Base-by-base conservation (phyloP, 441 rosid genomes). In the Pelargonium fulgidum region DNA sequence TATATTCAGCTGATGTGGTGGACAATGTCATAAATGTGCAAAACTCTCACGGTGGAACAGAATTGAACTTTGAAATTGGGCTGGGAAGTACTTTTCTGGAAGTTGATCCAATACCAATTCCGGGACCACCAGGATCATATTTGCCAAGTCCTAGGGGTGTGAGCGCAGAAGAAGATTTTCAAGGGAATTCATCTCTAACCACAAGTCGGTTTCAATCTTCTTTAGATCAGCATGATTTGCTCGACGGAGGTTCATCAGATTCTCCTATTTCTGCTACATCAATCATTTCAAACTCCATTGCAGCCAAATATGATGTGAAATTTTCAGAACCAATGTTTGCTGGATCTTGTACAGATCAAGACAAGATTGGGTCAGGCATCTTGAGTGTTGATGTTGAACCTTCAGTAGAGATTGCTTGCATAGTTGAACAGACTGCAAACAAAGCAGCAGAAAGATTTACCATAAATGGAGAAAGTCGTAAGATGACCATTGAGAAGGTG, bases 71-170 rank as follows among this genome's bases (percentile, higher is more conserved):
- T 63, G 85, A 79, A 67, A 78, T 73, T 56, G 86, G 78, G 29
- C 79, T 72, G 74, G 82, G 78, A 54, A 79, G 75, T 76, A 81
- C 80, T 19, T 90, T 85, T 71, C 87, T 80, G 59, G 97, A 88
- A 81, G 89, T 91, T 75, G 97, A 93, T 79, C 89, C 95, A 12
- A 93, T 93, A 73, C 95, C 92, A 41, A 93, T 93, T 72, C 99
- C 99, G 4, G 96, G 99, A 68, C 99, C 99, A 47, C 99, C 99
- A 0, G 99, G 95, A 1, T 93, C 99, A 19, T 93, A 89, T 81
- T 79, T 93, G 78, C 95, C 92, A 0, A 93, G 99, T 82, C 99
- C 96, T 66, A 79, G 97, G 74, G 95, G 86, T 71, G 81, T 87
- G 87, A 84, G 90, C 65, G 87, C 90, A 0, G 84, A 84, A 0